Base-by-base conservation (phyloP, 2,329 filamentous ascomycete species). In the Trichoderma citrinoviride region DNA sequence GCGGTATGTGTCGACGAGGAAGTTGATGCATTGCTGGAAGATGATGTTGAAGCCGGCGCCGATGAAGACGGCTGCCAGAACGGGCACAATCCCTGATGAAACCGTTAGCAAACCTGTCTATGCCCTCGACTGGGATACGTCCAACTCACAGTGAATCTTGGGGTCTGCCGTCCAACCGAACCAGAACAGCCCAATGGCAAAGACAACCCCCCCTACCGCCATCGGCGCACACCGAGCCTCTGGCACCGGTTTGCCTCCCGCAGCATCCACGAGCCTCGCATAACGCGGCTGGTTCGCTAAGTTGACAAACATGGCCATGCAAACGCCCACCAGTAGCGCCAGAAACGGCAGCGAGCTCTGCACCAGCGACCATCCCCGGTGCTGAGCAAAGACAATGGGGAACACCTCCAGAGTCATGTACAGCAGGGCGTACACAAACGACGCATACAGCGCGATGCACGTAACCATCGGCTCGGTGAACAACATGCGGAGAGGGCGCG, bases 381-480 rank as follows among this genome's bases (percentile, higher is more conserved):
- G 67, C 70, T 87, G 80, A 63, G 80, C 76, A 71, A 89, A 90
- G 41, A 85, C 83, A 69, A 81, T 77, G 12, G 80, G 79, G 7
- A 82, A 73, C 0, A 79, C 76, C 7, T 76, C 78, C 0, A 82
- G 72, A 58, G 79, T 78, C 72, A 82, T 79, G 70, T 87, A 87
- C 1, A 87, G 71, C 41, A 87, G 83, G 0, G 83, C 85, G 69
- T 86, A 87, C 69, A 81, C 81, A 70, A 90, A 89, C 37, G 80
- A 82, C 2, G 85, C 83, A 71, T 89, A 90, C 0, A 90, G 71
- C 0, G 86, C 83, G 43, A 90, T 79, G 4, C 87, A 76, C 17
- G 87, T 72, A 21, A 90, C 87, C 70, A 91, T 91, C 2, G 88
- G 88, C 71, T 91, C 88, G 64, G 77, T 76, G 79, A 90, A 88